These are phyloP conservation scores for Colletotrichum sp. DNA, from an alignment of 2,329 filamentous ascomycete genomes.

Conservation along the genomic window DNA sequence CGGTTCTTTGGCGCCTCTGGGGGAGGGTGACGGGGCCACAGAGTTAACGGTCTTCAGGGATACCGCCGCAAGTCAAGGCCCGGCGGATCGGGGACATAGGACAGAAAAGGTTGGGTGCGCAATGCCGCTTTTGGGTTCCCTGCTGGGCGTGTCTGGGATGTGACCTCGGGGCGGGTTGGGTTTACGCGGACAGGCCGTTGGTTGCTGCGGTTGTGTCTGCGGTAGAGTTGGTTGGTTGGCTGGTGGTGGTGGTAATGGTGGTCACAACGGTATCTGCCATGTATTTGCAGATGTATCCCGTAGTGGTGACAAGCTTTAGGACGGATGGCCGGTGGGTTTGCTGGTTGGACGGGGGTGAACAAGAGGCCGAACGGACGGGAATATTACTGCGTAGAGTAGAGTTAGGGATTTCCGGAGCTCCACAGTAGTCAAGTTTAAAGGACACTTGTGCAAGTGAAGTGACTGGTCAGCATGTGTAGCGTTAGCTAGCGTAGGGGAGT, in stretches of 20 bases:
- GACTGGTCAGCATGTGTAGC: background rate
- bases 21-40: background rate
- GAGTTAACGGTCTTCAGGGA: slow-evolving; percentile 5
- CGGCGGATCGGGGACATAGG: background rate
- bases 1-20: background rate
- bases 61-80: slow-evolving; percentile 16
- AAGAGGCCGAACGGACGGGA: background rate
- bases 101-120: slow-evolving; percentile 1
- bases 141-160: slow-evolving; percentile 1
- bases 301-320: slow-evolving; percentile 8
- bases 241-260: background rate
- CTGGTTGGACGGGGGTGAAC: background rate
- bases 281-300: background rate
- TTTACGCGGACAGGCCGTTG: slow-evolving; percentile 5
- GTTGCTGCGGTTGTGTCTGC: background rate
- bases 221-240: background rate
- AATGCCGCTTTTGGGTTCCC: background rate
- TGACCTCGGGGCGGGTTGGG: background rate
- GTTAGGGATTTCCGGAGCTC: slow-evolving; percentile 1
- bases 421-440: background rate
- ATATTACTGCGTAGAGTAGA: background rate
- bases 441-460: background rate
- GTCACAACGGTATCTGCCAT: background rate
- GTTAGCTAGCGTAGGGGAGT: background rate
- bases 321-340: background rate